phyloP scores from a whole-genome alignment of 495 filamentous ascomycete genomes.

The Neurospora sp. region DNA sequence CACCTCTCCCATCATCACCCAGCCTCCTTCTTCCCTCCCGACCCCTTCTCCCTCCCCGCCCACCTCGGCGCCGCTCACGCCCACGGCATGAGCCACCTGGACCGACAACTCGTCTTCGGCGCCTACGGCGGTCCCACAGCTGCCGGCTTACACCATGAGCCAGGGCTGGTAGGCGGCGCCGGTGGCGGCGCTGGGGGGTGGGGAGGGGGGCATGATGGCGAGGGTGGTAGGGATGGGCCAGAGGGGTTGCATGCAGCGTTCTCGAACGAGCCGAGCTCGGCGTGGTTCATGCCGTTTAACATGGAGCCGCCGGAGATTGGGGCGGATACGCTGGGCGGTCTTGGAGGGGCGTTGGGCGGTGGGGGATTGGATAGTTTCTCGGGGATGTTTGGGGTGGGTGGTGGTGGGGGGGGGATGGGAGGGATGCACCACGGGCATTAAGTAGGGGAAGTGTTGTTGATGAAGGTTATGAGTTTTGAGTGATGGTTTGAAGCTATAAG shows the following conservation, averaged over 20 bases:
- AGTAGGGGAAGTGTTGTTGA: background rate
- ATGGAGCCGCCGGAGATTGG: constrained; percentile 61
- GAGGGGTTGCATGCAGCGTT: constrained; percentile 18
- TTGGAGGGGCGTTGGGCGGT: constrained; percentile 21
- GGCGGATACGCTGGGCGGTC: constrained; percentile 26
- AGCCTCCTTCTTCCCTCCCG: constrained; percentile 36
- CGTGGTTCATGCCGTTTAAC: constrained; percentile 96
- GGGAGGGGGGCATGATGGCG: constrained; percentile 3
- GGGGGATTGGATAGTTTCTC: constrained; percentile 28
- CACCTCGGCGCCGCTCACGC: constrained; percentile 19
- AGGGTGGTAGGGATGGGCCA: background rate
- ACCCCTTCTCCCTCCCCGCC: constrained; percentile 29
- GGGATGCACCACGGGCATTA: constrained; percentile 21
- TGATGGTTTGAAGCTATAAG: background rate
- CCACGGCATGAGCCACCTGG: constrained; percentile 50
- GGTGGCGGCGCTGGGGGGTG: constrained; percentile 13
- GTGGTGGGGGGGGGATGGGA: constrained; percentile 12
- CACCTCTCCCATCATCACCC: constrained; percentile 27
- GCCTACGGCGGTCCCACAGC: constrained; percentile 45
- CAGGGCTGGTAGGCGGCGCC: constrained; percentile 8
- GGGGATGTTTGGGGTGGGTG: constrained; percentile 29
- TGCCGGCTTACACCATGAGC: constrained; percentile 9
- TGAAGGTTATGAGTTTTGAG: background rate
- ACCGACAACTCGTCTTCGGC: constrained; percentile 69
- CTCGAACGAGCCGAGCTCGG: constrained; percentile 47